phyloP scores from a whole-genome alignment of 176 grass and related monocot genomes.

The Tillandsia fasciculata region DNA sequence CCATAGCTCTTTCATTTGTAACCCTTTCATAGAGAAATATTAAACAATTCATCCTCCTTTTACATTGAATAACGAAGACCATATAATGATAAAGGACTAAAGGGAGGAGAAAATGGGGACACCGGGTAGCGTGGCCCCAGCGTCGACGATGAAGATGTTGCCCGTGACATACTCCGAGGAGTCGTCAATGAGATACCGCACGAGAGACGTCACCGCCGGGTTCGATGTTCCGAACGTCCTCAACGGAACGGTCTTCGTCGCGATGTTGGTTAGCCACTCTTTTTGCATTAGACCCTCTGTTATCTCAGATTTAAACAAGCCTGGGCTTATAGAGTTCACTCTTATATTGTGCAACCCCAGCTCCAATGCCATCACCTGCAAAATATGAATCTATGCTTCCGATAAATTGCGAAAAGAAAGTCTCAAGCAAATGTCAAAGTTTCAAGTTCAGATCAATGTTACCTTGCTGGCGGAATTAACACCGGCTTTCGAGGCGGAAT shows the following conservation, averaged over 20 bases:
- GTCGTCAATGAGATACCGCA: constrained; percentile 36
- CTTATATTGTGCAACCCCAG: constrained; percentile 27
- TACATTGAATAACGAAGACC: no score
- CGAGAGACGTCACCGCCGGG: constrained; percentile 36
- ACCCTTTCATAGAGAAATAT: no score
- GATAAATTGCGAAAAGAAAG: no score
- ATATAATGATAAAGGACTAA: constrained; percentile 1
- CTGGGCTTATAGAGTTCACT: constrained; percentile 35
- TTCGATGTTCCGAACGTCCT: constrained; percentile 21
- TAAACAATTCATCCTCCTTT: no score
- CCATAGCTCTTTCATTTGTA: no score
- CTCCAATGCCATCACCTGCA: constrained; percentile 40
- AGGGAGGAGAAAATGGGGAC: constrained; percentile 38
- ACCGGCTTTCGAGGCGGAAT: constrained; percentile 30
- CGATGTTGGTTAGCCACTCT: constrained; percentile 24
- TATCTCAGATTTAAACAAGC: constrained; percentile 40
- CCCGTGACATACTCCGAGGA: constrained; percentile 34
- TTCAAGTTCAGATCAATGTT: not conserved
- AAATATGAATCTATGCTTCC: not conserved
- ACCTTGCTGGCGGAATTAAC: constrained; percentile 26
- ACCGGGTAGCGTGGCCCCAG: constrained; percentile 23
- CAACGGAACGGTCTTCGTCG: constrained; percentile 25
- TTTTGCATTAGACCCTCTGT: constrained; percentile 23
- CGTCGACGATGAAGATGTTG: constrained; percentile 36
- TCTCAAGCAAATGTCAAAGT: not conserved